phyloP scores from a whole-genome alignment of 306 rosid genomes.

The Acacia melanoxylon region DNA sequence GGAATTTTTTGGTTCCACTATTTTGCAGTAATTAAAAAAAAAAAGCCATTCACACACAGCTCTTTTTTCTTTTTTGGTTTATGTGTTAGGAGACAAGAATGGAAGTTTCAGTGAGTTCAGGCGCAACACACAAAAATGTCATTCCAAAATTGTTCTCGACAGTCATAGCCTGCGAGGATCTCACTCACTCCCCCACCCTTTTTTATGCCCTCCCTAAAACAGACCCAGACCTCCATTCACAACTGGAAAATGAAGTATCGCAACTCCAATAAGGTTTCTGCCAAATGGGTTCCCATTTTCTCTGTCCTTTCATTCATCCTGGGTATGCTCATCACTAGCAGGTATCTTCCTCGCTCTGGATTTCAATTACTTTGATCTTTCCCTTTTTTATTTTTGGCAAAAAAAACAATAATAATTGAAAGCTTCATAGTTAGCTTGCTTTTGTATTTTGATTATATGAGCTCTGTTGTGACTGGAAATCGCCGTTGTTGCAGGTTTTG shows the following conservation, averaged over 20 bases:
- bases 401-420: background rate
- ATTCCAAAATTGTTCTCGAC: too few species aligned
- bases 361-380: background rate
- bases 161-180: too few species aligned
- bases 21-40: too few species aligned
- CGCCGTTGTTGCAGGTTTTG: constrained; percentile 55
- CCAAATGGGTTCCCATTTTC: constrained; percentile 84
- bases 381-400: background rate
- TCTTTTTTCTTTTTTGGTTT: too few species aligned
- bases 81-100: too few species aligned
- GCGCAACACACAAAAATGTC: too few species aligned
- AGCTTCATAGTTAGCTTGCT: background rate
- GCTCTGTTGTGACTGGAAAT: constrained; percentile 7
- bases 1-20: too few species aligned
- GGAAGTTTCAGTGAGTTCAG: too few species aligned
- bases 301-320: constrained; percentile 69
- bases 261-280: constrained; percentile 61
- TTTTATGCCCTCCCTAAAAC: background rate
- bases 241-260: constrained; percentile 64
- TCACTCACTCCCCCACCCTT: background rate
- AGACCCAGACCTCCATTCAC: background rate
- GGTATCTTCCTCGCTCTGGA: constrained; percentile 45
- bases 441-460: constrained; percentile 24
- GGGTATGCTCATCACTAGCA: constrained; percentile 80
- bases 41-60: too few species aligned